Evolutionary conservation across 345 rosid genomes (phyloP), one percentile per base, ranked within the genome.

Genomic region (Gossypium thurberi): DNA sequence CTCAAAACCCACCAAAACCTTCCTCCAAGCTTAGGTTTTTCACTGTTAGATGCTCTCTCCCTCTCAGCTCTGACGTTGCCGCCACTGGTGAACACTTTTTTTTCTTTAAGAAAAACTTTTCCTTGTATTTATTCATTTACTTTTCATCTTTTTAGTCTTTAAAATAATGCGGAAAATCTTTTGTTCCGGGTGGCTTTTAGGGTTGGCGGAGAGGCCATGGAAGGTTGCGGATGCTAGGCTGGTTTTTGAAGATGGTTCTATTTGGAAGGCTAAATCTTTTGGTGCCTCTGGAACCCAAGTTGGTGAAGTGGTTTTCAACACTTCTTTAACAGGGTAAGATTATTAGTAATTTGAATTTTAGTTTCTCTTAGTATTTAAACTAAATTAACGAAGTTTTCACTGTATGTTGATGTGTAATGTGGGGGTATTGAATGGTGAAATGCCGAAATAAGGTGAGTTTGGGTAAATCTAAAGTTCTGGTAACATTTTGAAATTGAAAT

Each of bases 211-310:
- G 75, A 91, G 90, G 67, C 98, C 97, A 3, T 95, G 99, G 98
- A 95, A 77, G 65, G 76, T 84, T 8, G 83, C 92, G 28, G 81
- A 92, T 78, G 97, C 96, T 69, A 92, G 97, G 71, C 88, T 95
- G 77, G 98, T 88, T 66, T 88, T 91, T 69, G 94, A 88, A 78
- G 99, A 92, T 66, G 98, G 99, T 72, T 92, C 99, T 1, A 44
- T 88, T 15, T 95, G 99, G 99, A 87, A 76, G 74, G 99, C 99
- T 51, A 95, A 95, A 86, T 88, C 99, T 3, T 95, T 92, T 78
- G 98, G 99, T 84, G 95, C 96, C 69, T 82, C 83, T 11, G 99
- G 98, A 55, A 92, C 97, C 6, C 96, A 90, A 82, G 87, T 94
- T 69, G 98, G 98, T 0, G 98, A 95, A 83, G 91, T 95, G 71